Conservation (phyloP, 2,329 filamentous ascomycete genomes). For the Sporothrix humicola region DNA sequence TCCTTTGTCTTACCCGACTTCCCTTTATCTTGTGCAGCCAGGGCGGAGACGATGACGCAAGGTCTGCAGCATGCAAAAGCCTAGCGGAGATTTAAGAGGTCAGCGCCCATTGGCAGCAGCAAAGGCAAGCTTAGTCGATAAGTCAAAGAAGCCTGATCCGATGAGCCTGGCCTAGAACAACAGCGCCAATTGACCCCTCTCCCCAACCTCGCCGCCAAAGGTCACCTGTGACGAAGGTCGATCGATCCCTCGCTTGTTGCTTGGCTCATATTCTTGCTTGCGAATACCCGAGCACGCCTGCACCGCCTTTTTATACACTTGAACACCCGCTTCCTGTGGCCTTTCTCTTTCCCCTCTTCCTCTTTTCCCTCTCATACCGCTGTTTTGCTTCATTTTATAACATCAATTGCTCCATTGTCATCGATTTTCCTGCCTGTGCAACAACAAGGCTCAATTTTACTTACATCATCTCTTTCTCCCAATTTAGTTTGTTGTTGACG, state of each 20-base stretch:
- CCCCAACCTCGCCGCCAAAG: background rate
- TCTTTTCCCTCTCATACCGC: background rate
- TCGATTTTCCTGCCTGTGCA: background rate
- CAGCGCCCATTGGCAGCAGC: slow-evolving; percentile 20
- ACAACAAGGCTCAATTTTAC: background rate
- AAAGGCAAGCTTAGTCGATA: slow-evolving; percentile 19
- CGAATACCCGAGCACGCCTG: background rate
- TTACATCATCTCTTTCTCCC: slow-evolving; percentile 19
- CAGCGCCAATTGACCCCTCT: background rate
- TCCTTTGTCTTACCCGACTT: slow-evolving; percentile 30
- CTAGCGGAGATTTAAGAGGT: slow-evolving; percentile 26
- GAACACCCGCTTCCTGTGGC: background rate
- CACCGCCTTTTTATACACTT: slow-evolving; percentile 19
- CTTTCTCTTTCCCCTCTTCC: background rate
- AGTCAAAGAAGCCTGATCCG: background rate
- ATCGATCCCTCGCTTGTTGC: slow-evolving; percentile 7
- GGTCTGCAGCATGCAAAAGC: slow-evolving; percentile 6
- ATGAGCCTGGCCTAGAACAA: slow-evolving; percentile 10
- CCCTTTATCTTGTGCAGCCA: slow-evolving; percentile 13
- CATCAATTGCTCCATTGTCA: background rate
- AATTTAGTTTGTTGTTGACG: slow-evolving; percentile 91
- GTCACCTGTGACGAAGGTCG: slow-evolving; percentile 9
- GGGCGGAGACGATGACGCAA: slow-evolving; percentile 32
- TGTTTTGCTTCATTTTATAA: background rate
- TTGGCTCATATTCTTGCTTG: background rate